Evolutionary conservation across 2,329 filamentous ascomycete species (phyloP).

Genomic region (Tolypocladium guangdongense): DNA sequence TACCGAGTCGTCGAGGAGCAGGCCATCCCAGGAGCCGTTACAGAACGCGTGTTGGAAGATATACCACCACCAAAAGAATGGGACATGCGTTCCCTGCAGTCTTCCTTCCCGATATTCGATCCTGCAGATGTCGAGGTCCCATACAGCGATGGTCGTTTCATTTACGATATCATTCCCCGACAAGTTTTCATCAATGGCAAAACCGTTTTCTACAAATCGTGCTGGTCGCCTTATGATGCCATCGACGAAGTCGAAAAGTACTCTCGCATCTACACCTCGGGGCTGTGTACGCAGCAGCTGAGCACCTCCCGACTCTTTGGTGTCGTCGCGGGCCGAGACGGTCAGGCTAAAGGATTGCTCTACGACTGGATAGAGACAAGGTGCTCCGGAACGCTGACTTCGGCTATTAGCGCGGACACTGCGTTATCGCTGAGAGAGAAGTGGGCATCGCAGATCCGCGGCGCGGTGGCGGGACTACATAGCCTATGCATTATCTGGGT

Average conservation of each 20-base stretch:
- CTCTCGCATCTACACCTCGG: background rate
- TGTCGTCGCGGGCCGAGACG: too few relatives aligned
- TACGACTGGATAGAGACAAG: too few relatives aligned
- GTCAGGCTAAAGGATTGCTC: too few relatives aligned
- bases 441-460: too few relatives aligned
- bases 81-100: conserved; percentile 1
- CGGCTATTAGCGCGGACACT: too few relatives aligned
- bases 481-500: too few relatives aligned
- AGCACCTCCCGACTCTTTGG: too few relatives aligned
- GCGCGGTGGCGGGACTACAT: too few relatives aligned
- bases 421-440: too few relatives aligned
- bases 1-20: conserved; percentile 3
- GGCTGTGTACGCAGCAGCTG: background rate
- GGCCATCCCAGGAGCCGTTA: background rate
- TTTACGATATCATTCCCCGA: conserved; percentile 3
- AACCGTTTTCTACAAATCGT: conserved; percentile 5
- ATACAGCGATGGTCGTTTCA: background rate
- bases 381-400: too few relatives aligned
- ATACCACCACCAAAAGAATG: background rate
- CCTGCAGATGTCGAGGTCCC: conserved; percentile 1
- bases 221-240: conserved; percentile 3
- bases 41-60: background rate
- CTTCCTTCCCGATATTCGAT: conserved; percentile 1
- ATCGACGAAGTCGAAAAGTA: conserved; percentile 4
- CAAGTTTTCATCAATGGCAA: conserved; percentile 7